Evolutionary conservation across 352 stramenopile genomes (phyloP), one percentile per base, ranked within the genome.

Genomic region (Pythium utonaiense): DNA sequence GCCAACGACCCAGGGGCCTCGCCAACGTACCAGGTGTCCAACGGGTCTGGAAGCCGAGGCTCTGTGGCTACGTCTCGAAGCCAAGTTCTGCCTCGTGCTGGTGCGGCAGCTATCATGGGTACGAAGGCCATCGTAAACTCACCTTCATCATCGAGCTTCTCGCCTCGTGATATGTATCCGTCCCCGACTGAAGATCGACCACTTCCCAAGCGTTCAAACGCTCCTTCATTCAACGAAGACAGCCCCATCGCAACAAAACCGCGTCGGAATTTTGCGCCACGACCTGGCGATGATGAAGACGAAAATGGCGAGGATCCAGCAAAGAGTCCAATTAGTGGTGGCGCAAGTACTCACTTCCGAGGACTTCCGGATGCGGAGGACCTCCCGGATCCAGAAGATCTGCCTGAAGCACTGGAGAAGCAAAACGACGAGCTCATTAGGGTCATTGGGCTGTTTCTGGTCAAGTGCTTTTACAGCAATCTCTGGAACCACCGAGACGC

Each of bases 381-480:
- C 27, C 41, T 95, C 36, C 74, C 80, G 0, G 81, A 93, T 51
- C 83, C 85, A 2, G 85, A 95, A 47, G 73, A 89, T 36, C 71
- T 95, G 16, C 77, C 83, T 4, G 22, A 65, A 25, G 82, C 80
- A 12, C 62, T 93, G 30, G 74, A 75, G 19, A 95, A 91, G 48
- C 80, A 93, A 47, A 93, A 78, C 57, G 80, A 89, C 19, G 73
- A 89, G 13, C 74, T 95, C 30, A 89, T 95, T 19, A 50, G 62
- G 9, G 70, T 95, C 0, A 86, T 95, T 57, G 86, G 86, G 0
- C 47, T 75, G 1, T 95, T 91, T 56, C 77, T 95, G 49, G 88
- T 81, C 8, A 77, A 78, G 19, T 95, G 86, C 42, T 78, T 93
- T 21, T 95, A 93, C 68, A 93, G 83, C 60, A 95, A 95, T 38